Percentiles rank a stretch among this genome's conserved stretches.
phyloP scores from a whole-genome alignment of 371 early-diverging fungal species.

The Choanephora cucurbitarum region DNA sequence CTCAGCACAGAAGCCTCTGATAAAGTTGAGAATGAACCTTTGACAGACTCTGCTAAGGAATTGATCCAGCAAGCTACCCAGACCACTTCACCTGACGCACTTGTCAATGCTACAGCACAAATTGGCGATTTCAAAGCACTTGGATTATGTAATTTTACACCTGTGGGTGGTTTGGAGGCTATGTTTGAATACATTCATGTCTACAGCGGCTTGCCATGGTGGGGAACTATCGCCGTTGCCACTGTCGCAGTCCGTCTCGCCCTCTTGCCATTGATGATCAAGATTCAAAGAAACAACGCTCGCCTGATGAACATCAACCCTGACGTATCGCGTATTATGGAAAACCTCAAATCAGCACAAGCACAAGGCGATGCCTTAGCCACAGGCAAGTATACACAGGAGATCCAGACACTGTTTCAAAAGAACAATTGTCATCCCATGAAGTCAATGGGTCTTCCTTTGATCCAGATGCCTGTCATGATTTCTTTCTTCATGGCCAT shows the following conservation, averaged over 20 bases:
- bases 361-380: slow-evolving; percentile 59
- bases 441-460: slow-evolving; percentile 62
- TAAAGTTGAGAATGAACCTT: not conserved
- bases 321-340: slow-evolving; percentile 68
- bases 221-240: slow-evolving; percentile 78
- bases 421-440: slow-evolving; percentile 66
- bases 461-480: slow-evolving; percentile 86
- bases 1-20: slow-evolving; percentile 19
- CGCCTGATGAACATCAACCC: slow-evolving; percentile 79
- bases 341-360: slow-evolving; percentile 62
- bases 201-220: slow-evolving; percentile 90
- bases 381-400: slow-evolving; percentile 52
- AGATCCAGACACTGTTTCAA: slow-evolving; percentile 66
- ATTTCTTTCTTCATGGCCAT: slow-evolving; percentile 89
- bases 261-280: slow-evolving; percentile 77
- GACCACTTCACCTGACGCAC: slow-evolving; percentile 47
- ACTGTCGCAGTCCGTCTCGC: slow-evolving; percentile 75
- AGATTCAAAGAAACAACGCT: slow-evolving; percentile 74
- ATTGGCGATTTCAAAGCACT: slow-evolving; percentile 81
- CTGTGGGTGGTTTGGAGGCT: slow-evolving; percentile 76
- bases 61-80: slow-evolving; percentile 27
- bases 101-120: slow-evolving; percentile 57
- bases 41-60: slow-evolving; percentile 20
- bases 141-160: slow-evolving; percentile 77
- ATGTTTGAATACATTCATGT: slow-evolving; percentile 82